A percentile compares a stretch with the other conserved stretches of the same genome.
These are phyloP conservation scores for Leccinum olivaceopallidum DNA, from an alignment of 768 basidiomycete species.

Conservation along the genomic window DNA sequence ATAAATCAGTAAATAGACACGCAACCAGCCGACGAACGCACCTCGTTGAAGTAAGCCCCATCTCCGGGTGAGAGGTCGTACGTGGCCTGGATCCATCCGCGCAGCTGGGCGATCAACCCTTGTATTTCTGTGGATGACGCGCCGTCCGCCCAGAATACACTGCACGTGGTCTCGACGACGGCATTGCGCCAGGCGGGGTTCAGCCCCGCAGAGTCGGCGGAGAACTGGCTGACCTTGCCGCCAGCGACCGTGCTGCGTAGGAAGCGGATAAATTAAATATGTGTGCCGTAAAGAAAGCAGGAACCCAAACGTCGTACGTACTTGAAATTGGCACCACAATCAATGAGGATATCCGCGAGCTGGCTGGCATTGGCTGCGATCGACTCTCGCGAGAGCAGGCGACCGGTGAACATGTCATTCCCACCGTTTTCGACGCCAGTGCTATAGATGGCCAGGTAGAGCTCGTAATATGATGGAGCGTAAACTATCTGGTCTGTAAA, in stretches of 20 bases:
- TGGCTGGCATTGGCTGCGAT: constrained; percentile 22
- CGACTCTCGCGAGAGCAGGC: constrained; percentile 32
- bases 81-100: constrained; percentile 20
- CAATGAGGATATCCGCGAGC: constrained; percentile 23
- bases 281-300: too few species aligned
- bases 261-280: too few species aligned
- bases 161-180: constrained; percentile 29
- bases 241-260: constrained; percentile 16
- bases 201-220: constrained; percentile 39
- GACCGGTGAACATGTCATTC: constrained; percentile 31
- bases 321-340: not conserved
- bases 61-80: constrained; percentile 33
- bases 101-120: constrained; percentile 5
- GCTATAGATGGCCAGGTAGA: not conserved
- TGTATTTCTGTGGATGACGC: constrained; percentile 6
- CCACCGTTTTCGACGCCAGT: not conserved
- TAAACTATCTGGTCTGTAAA: not conserved
- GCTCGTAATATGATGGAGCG: constrained; percentile 1
- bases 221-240: constrained; percentile 39
- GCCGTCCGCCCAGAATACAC: constrained; percentile 22
- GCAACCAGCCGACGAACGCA: not conserved
- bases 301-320: not conserved
- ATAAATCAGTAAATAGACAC: too few species aligned
- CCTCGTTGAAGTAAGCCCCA: constrained; percentile 54
- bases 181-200: constrained; percentile 50